These are phyloP conservation scores for Taphrina sp. DNA, from an alignment of 1,139 yeast species.

Conservation along the genomic window DNA sequence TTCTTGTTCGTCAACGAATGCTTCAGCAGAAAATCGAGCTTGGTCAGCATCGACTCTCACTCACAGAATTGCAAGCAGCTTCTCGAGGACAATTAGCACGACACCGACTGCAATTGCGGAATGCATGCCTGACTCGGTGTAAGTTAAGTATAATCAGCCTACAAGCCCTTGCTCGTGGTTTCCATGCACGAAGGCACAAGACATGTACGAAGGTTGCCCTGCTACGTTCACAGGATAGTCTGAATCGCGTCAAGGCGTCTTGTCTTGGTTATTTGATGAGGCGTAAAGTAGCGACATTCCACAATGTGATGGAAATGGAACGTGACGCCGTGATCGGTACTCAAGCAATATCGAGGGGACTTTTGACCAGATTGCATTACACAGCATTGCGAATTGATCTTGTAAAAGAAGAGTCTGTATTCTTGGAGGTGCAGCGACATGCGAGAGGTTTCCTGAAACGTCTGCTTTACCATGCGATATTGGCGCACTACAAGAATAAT, in stretches of 20 bases:
- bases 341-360: conserved; percentile 23
- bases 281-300: conserved; percentile 18
- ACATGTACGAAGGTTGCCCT: background rate
- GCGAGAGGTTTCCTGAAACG: conserved; percentile 35
- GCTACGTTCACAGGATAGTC: too few relatives aligned
- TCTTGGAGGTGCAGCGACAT: conserved; percentile 44
- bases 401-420: conserved; percentile 40
- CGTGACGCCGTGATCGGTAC: conserved; percentile 19
- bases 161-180: background rate
- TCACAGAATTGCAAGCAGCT: background rate
- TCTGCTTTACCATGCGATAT: conserved; percentile 40
- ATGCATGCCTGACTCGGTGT: background rate
- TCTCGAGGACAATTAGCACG: background rate
- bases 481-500: conserved; percentile 57
- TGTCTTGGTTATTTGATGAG: conserved; percentile 35
- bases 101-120: background rate
- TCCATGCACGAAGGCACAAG: background rate
- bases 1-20: background rate
- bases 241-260: conserved; percentile 27
- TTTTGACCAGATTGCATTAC: conserved; percentile 42
- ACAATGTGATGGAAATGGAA: conserved; percentile 31
- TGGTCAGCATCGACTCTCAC: too few relatives aligned
- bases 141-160: background rate
- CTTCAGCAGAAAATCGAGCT: background rate
- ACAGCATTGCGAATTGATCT: conserved; percentile 9